Evolutionary conservation across 495 filamentous ascomycete genomes (phyloP).

Genomic region (Penicillium cataractarum): DNA sequence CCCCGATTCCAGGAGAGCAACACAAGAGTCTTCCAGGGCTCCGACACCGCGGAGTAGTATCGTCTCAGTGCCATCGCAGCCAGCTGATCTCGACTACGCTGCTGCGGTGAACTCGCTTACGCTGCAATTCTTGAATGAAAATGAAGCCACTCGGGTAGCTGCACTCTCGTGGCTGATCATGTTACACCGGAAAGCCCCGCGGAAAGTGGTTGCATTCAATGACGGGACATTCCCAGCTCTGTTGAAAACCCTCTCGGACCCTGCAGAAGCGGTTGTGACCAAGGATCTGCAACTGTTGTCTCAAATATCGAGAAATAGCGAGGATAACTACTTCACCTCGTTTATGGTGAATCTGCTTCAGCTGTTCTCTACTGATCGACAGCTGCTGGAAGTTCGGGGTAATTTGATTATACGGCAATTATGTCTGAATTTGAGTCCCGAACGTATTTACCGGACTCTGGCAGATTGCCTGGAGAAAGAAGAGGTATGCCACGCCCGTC

Average conservation of each 20-base stretch:
- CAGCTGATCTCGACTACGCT: slow-evolving; percentile 88
- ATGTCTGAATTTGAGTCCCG: slow-evolving; percentile 87
- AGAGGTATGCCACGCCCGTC: slow-evolving; percentile 55
- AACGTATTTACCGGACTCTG: slow-evolving; percentile 93
- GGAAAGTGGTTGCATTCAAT: slow-evolving; percentile 92
- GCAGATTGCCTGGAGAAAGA: slow-evolving; percentile 98
- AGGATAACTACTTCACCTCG: slow-evolving; percentile 94
- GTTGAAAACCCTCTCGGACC: slow-evolving; percentile 94
- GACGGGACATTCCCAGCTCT: slow-evolving; percentile 96
- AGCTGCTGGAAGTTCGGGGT: slow-evolving; percentile 86
- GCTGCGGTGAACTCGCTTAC: slow-evolving; percentile 95
- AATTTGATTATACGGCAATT: slow-evolving; percentile 97
- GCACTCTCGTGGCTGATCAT: slow-evolving; percentile 96
- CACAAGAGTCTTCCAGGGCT: slow-evolving; percentile 44
- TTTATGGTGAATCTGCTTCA: slow-evolving; percentile 98
- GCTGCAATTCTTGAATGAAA: slow-evolving; percentile 91
- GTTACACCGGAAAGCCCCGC: slow-evolving; percentile 92
- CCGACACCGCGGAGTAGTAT: slow-evolving; percentile 51
- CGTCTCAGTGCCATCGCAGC: slow-evolving; percentile 46
- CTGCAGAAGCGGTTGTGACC: slow-evolving; percentile 93
- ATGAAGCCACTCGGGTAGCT: slow-evolving; percentile 92
- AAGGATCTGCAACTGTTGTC: slow-evolving; percentile 93
- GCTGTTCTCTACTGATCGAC: slow-evolving; percentile 90
- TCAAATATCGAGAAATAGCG: slow-evolving; percentile 94
- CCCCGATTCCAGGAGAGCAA: slow-evolving; percentile 37